Conservation (phyloP, 2,329 filamentous ascomycete genomes). For the Claviceps digitariae region DNA sequence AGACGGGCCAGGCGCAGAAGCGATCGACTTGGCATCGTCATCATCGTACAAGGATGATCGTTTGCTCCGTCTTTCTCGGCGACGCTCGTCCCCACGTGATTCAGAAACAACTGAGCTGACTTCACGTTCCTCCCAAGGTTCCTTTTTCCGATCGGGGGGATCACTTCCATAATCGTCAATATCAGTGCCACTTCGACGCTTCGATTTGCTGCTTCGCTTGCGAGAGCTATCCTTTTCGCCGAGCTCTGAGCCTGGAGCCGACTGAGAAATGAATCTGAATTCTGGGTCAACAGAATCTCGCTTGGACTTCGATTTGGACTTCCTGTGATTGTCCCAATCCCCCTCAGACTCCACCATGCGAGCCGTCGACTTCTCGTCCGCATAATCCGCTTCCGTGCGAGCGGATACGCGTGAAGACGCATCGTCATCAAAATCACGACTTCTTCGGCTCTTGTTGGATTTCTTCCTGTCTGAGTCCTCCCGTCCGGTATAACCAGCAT, state of each 20-base stretch:
- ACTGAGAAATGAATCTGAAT: slow-evolving; percentile 20
- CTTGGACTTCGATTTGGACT: slow-evolving; percentile 21
- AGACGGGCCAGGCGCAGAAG: slow-evolving; percentile 7
- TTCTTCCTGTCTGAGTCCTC: slow-evolving; percentile 14
- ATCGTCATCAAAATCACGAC: slow-evolving; percentile 16
- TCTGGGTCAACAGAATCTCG: slow-evolving; percentile 18
- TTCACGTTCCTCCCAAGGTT: slow-evolving; percentile 31
- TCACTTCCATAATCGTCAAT: slow-evolving; percentile 21
- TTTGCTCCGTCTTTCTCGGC: slow-evolving; percentile 19
- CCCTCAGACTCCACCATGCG: slow-evolving; percentile 14
- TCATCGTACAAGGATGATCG: slow-evolving; percentile 19
- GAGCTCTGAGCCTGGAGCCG: slow-evolving; percentile 22
- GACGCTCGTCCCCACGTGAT: slow-evolving; percentile 20
- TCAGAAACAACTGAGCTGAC: slow-evolving; percentile 37
- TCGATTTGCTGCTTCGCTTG: slow-evolving; percentile 27
- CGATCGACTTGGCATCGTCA: slow-evolving; percentile 33
- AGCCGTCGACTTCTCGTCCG: slow-evolving; percentile 13
- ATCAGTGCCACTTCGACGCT: slow-evolving; percentile 21
- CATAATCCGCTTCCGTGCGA: slow-evolving; percentile 17
- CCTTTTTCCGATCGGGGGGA: slow-evolving; percentile 24
- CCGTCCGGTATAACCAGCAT: slow-evolving; percentile 12
- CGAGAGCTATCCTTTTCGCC: slow-evolving; percentile 20
- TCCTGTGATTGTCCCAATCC: slow-evolving; percentile 22
- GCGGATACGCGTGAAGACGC: slow-evolving; percentile 14
- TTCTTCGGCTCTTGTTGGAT: slow-evolving; percentile 16